Evolutionary conservation across 140 eudicot species (phyloP).

Genomic region (Bidens hawaiensis): DNA sequence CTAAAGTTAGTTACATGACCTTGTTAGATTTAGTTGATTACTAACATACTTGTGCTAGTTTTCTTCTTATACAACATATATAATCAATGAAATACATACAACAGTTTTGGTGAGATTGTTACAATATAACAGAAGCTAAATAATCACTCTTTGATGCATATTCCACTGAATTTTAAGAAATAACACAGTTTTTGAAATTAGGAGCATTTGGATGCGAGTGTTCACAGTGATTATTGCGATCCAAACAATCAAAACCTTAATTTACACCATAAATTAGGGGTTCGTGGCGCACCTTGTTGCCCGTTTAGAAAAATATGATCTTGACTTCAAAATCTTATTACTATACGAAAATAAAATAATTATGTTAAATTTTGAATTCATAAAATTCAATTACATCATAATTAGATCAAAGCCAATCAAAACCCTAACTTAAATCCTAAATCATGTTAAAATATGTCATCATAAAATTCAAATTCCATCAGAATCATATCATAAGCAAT

Average conservation of each 20-base stretch:
- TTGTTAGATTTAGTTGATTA: too few relatives aligned
- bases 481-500: neutral
- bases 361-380: neutral
- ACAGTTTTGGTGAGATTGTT: too few relatives aligned
- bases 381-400: conserved; percentile 6
- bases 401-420: neutral
- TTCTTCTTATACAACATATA: too few relatives aligned
- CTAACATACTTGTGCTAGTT: too few relatives aligned
- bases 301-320: too few relatives aligned
- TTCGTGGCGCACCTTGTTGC: too few relatives aligned
- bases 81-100: too few relatives aligned
- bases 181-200: neutral
- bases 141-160: conserved; percentile 3
- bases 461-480: neutral
- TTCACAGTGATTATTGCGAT: neutral
- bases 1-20: too few relatives aligned
- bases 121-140: neutral
- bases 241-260: neutral
- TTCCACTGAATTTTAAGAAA: neutral
- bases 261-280: neutral
- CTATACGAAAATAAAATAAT: too few relatives aligned
- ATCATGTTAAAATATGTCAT: too few relatives aligned
- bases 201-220: neutral
- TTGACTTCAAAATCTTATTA: too few relatives aligned
- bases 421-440: too few relatives aligned